Evolutionary conservation across 257 asterid genomes (phyloP), one percentile per base, ranked within the genome.

Genomic region (Vinca minor): DNA sequence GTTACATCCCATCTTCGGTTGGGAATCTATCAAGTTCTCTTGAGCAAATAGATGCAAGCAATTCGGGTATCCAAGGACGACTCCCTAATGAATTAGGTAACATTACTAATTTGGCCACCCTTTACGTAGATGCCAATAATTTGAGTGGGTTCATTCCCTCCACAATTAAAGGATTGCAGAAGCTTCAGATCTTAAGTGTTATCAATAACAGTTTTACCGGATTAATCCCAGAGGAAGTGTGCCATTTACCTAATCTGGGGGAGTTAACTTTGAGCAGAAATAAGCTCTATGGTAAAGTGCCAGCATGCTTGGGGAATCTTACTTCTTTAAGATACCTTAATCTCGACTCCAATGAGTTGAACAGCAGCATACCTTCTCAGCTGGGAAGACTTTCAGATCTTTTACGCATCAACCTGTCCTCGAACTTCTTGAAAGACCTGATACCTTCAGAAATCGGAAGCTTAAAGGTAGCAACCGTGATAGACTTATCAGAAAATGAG

Each of bases 41-140:
- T 4, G 47, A 32, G 1, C 1, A 0, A 0, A 26, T 76, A 8
- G 1, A 0, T 0, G 75, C 66, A 2, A 0, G 1, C 14, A 3
- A n/a, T 39, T 36, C 38, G 1, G 4, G 29, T 4, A 14, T 66
- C 29, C 4, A 34, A 7, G 86, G 86, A 2, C 35, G 1, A 1
- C 75, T 75, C 55, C 81, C 81, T 12, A 6, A 50, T 18, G 76
- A 66, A 44, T 29, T 78, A 9, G 79, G 81, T 1, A 74, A 72
- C 44, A 41, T 79, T 36, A 69, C 68, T 25, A 52, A 20, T 15
- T 47, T 73, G 29, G 15, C 21, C 3, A 0, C 0, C 1, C 39
- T 73, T 25, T 0, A 3, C 6, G 11, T 74, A 9, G 13, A 14
- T 0, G 55, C 21, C 2, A 69, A 74, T 49, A n/a, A 35, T 11